Percentiles rank a stretch among this genome's conserved stretches.
phyloP scores from a whole-genome alignment of 139 green algal genomes.

The Closterium sp. region DNA sequence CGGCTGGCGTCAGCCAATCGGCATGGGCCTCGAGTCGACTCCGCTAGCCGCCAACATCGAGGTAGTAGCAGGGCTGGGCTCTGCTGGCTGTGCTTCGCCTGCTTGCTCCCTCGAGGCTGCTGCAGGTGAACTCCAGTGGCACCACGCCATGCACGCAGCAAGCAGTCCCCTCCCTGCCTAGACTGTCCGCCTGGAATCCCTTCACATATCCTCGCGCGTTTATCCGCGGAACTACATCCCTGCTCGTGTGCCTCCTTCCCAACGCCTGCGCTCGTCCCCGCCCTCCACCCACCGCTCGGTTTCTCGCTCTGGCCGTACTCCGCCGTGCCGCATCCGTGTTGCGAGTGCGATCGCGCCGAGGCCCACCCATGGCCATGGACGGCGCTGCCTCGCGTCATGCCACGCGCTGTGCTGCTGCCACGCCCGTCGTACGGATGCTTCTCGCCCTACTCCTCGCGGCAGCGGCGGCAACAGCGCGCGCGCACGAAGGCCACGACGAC shows the following conservation, averaged over 20 bases:
- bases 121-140: not conserved
- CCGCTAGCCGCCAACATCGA: not conserved
- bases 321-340: not conserved
- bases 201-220: no score
- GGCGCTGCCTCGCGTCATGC: not conserved
- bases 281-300: not conserved
- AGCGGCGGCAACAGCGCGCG: not conserved
- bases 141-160: not conserved
- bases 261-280: not conserved
- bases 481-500: not conserved
- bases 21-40: not conserved
- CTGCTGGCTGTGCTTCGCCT: not conserved
- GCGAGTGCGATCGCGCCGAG: not conserved
- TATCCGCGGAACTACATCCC: no score
- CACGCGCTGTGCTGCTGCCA: not conserved
- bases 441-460: not conserved
- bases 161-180: not conserved
- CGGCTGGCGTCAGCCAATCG: not conserved
- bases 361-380: not conserved
- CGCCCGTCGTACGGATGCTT: not conserved
- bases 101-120: not conserved
- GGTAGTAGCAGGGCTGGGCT: not conserved
- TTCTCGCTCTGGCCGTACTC: not conserved
- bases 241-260: no score
- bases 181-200: not conserved